Conservation (phyloP, 2,329 filamentous ascomycete genomes). For the Cladosporium sp. region DNA sequence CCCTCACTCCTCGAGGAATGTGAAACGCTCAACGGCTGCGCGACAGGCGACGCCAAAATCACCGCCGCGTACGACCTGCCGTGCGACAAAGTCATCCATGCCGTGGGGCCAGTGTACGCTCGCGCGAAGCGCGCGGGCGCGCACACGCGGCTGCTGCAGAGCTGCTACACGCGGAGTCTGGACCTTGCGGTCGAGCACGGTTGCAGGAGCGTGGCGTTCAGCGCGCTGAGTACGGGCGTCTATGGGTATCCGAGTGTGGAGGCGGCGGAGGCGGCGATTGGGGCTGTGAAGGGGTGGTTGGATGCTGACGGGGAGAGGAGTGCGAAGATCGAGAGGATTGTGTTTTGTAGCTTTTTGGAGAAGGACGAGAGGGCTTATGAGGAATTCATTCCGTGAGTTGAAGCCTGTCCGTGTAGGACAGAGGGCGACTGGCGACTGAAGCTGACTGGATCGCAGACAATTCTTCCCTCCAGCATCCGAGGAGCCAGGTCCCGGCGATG, state of each 20-base stretch:
- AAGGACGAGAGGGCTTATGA: constrained; percentile 75
- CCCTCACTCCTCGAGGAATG: constrained; percentile 64
- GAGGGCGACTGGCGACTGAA: not conserved
- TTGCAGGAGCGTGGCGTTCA: constrained; percentile 71
- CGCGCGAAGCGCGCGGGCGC: constrained; percentile 32
- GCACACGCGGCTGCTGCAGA: constrained; percentile 42
- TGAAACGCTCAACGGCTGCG: constrained; percentile 62
- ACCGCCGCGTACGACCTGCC: constrained; percentile 72
- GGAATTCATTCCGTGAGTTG: constrained; percentile 63
- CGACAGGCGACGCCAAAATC: constrained; percentile 75
- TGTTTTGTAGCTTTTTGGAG: constrained; percentile 77
- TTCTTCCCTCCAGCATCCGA: constrained; percentile 31
- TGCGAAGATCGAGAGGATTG: constrained; percentile 59
- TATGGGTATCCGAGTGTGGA: constrained; percentile 76
- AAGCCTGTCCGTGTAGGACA: not conserved
- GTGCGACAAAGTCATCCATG: constrained; percentile 74
- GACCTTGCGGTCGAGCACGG: constrained; percentile 62
- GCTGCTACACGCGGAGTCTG: constrained; percentile 66
- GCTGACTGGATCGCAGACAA: constrained; percentile 18
- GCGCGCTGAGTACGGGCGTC: constrained; percentile 77
- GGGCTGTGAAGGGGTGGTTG: constrained; percentile 52
- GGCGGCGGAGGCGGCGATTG: constrained; percentile 67
- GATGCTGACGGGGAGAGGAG: constrained; percentile 36
- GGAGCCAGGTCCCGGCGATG: constrained; percentile 4
- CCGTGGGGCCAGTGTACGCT: constrained; percentile 77